phyloP scores from a whole-genome alignment of 1,284 basidiomycete species.

The Apiotrichum laibachii region DNA sequence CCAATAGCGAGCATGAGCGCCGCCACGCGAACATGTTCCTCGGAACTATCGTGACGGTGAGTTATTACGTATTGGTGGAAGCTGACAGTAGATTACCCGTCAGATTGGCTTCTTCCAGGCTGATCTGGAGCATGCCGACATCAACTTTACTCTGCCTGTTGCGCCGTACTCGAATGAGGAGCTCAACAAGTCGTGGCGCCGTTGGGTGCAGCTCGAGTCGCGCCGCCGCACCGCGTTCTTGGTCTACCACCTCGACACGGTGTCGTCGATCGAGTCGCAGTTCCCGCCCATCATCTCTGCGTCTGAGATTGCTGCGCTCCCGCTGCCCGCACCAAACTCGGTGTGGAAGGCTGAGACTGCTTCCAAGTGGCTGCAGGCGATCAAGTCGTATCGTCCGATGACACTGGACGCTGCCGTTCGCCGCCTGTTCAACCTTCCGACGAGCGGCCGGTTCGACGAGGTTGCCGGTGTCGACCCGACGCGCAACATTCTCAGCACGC shows the following conservation, averaged over 20 bases:
- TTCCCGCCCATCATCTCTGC: constrained; percentile 46
- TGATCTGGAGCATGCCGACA: constrained; percentile 42
- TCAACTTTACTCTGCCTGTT: constrained; percentile 27
- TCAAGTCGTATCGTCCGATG: constrained; percentile 39
- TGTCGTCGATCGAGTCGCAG: constrained; percentile 52
- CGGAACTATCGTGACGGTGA: constrained; percentile 49
- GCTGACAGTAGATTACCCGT: constrained; percentile 42
- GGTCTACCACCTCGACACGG: constrained; percentile 53
- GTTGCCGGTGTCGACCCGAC: constrained; percentile 37
- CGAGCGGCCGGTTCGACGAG: constrained; percentile 40
- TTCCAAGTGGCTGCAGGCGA: constrained; percentile 45
- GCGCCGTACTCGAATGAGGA: constrained; percentile 39
- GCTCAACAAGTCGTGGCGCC: constrained; percentile 48
- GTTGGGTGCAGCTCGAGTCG: constrained; percentile 53
- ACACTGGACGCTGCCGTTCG: constrained; percentile 49
- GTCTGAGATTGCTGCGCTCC: constrained; percentile 46
- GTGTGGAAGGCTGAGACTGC: constrained; percentile 52
- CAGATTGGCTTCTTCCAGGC: constrained; percentile 51
- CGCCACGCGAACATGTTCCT: constrained; percentile 49
- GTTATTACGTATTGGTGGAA: constrained; percentile 10
- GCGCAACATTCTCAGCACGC: constrained; percentile 37
- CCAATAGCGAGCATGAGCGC: constrained; percentile 46
- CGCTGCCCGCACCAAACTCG: constrained; percentile 51
- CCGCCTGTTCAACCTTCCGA: constrained; percentile 45
- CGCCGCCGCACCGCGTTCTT: constrained; percentile 51